These are phyloP conservation scores for Echria macrotheca DNA, from an alignment of 495 filamentous ascomycete genomes.

Conservation along the genomic window DNA sequence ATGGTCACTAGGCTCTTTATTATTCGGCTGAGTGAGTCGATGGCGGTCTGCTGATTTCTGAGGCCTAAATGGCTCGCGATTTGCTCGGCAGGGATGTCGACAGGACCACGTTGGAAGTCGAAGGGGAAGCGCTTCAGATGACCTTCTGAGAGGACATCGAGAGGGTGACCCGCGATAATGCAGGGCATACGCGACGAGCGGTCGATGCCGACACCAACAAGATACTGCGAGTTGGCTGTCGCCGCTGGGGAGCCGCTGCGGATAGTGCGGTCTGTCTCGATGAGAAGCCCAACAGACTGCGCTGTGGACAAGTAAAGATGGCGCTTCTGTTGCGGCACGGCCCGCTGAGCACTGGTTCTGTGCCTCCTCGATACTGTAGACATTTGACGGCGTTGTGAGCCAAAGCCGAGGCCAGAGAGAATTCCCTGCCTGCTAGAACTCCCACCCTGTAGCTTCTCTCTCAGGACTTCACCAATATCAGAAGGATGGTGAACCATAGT, in stretches of 20 bases:
- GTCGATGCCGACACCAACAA: constrained; percentile 62
- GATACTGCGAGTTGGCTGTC: constrained; percentile 21
- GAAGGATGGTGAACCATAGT: constrained; percentile 76
- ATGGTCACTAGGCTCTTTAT: constrained; percentile 53
- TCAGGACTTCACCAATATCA: constrained; percentile 71
- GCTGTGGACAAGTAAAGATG: too few species aligned
- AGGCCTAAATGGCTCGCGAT: constrained; percentile 25
- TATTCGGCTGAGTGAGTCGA: constrained; percentile 40
- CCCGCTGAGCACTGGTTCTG: too few species aligned
- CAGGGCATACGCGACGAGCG: constrained; percentile 59
- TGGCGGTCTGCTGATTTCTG: constrained; percentile 15
- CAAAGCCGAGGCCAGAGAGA: background rate
- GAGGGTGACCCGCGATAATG: constrained; percentile 48
- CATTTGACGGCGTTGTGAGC: constrained; percentile 37
- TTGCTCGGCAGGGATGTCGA: constrained; percentile 47
- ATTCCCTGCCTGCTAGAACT: too few species aligned
- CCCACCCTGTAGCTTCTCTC: constrained; percentile 33
- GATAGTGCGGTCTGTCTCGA: too few species aligned
- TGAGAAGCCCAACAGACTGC: too few species aligned
- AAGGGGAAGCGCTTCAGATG: constrained; percentile 62
- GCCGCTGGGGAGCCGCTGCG: constrained; percentile 40
- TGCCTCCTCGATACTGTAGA: constrained; percentile 46
- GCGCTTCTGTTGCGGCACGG: too few species aligned
- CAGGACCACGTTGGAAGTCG: constrained; percentile 43
- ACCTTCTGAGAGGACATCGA: too few species aligned